Evolutionary conservation across 441 rosid genomes (phyloP).

Genomic region (Metrosideros polymorpha): DNA sequence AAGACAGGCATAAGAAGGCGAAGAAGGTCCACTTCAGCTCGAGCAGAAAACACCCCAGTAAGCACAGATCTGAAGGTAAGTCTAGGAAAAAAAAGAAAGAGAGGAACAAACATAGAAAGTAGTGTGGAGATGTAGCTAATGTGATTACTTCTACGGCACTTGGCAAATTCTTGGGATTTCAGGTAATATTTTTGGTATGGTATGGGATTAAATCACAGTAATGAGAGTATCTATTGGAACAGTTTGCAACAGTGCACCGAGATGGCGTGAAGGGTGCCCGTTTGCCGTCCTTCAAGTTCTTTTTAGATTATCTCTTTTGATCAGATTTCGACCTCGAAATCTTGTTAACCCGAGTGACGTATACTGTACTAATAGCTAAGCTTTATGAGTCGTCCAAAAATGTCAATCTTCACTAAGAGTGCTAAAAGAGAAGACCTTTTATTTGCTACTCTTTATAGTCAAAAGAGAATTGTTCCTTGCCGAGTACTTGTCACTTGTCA

Average conservation of each 20-base stretch:
- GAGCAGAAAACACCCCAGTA: conserved; percentile 28
- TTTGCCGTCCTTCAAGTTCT: not conserved
- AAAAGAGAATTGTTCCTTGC: not conserved
- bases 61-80: conserved; percentile 43
- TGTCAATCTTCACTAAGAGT: not conserved
- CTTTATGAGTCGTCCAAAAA: not conserved
- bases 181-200: not conserved
- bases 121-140: not conserved
- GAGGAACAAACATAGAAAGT: conserved; percentile 26
- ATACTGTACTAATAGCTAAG: not conserved
- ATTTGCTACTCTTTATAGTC: not conserved
- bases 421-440: not conserved
- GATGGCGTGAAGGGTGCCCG: not conserved
- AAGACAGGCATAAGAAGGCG: conserved; percentile 22
- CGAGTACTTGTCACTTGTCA: not conserved
- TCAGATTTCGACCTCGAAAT: not conserved
- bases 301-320: not conserved
- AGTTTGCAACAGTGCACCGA: not conserved
- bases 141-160: not conserved
- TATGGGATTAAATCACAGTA: not conserved
- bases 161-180: not conserved
- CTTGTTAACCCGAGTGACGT: not conserved
- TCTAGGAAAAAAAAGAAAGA: conserved; percentile 34
- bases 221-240: not conserved
- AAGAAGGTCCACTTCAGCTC: conserved; percentile 20